These are phyloP conservation scores for Fusarium circinatum DNA, from an alignment of 2,329 filamentous ascomycete genomes.

Conservation along the genomic window DNA sequence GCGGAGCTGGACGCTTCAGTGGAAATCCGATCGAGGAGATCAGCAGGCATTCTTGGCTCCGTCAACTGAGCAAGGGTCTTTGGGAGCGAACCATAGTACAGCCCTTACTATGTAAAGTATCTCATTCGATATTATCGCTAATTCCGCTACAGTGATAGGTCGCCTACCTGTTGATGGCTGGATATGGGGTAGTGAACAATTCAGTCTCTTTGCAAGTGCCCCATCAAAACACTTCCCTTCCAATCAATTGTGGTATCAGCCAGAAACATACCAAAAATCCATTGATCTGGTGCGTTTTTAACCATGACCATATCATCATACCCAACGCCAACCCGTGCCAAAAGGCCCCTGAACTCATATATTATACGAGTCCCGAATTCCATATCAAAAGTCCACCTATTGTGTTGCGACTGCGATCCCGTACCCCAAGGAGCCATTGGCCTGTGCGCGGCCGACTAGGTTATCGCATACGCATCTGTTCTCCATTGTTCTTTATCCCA, in stretches of 20 bases:
- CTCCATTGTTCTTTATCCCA: not conserved
- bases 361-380: constrained; percentile 17
- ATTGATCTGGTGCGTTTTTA: constrained; percentile 35
- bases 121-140: constrained; percentile 40
- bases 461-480: not conserved
- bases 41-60: not conserved
- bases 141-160: constrained; percentile 40
- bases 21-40: not conserved
- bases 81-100: not conserved
- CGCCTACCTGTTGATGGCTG: constrained; percentile 5
- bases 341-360: constrained; percentile 15
- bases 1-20: constrained; percentile 10
- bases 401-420: not conserved
- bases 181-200: constrained; percentile 2
- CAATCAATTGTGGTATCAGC: constrained; percentile 13
- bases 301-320: constrained; percentile 26
- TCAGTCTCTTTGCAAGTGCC: constrained; percentile 11
- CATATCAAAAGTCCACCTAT: not conserved
- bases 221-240: constrained; percentile 6
- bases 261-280: constrained; percentile 26
- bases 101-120: not conserved
- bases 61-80: not conserved
- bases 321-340: constrained; percentile 33
- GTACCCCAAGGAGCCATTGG: constrained; percentile 5
- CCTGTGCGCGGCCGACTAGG: not conserved